Evolutionary conservation across 2,329 filamentous ascomycete species (phyloP), one percentile per base, ranked within the genome.

Genomic region (Xylaria sp.): DNA sequence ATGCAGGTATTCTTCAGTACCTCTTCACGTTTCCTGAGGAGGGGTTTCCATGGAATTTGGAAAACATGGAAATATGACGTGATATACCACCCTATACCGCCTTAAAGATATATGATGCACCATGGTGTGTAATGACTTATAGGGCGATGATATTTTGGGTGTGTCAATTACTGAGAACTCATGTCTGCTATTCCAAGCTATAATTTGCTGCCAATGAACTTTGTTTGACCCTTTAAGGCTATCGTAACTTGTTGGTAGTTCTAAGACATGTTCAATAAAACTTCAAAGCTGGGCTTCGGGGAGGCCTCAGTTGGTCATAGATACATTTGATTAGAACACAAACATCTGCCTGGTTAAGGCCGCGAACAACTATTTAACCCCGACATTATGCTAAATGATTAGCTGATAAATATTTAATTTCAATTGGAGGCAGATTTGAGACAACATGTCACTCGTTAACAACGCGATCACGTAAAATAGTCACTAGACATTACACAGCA

Each of bases 1-100:
- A 65, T 39, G 20, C 57, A 4, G 63, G 56, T 13, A 48, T 61
- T 48, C 50, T 65, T 0, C 39, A 60, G 15, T 60, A 61, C n/a
- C 57, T 65, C 4, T 65, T 65, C 25, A 20, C 48, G 1, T 2
- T 30, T 28, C 48, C 39, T 8, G 48, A 65, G 12, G 46, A 52
- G 1, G 46, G 39, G 28, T 15, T 12, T n/a, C 45, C 30, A 8
- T 65, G 57, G 63, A 56, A 56, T 18, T 15, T 60, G 23, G 30
- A 56, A 45, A 39, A 48, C 9, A 10, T 52, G 3, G 6, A 7
- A 1, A 20, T 39, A 34, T 46, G 18, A 36, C n/a, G 10, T 6
- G n/a, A n/a, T n/a, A n/a, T n/a, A n/a, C n/a, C n/a, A n/a, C n/a
- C n/a, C n/a, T n/a, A n/a, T n/a, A n/a, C n/a, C n/a, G n/a, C n/a